These are phyloP conservation scores for Vitellaria paradoxa DNA, from an alignment of 179 eudicot genomes.

Conservation along the genomic window DNA sequence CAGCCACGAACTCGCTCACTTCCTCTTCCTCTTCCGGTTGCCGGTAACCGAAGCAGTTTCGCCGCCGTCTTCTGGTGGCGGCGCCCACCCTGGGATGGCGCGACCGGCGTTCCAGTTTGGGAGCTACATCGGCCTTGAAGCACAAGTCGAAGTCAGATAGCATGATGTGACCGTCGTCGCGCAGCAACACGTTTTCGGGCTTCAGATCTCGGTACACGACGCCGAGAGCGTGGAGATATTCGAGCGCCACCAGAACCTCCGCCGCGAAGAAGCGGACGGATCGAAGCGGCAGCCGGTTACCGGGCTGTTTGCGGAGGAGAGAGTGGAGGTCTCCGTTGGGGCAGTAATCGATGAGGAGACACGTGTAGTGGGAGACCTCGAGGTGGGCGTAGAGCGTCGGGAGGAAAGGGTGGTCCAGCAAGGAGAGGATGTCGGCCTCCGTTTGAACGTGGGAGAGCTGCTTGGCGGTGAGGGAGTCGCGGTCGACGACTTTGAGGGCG, in stretches of 20 bases:
- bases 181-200: conserved; percentile 72
- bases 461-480: conserved; percentile 53
- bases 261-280: conserved; percentile 76
- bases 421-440: conserved; percentile 63
- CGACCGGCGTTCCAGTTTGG: conserved; percentile 34
- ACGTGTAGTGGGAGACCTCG: conserved; percentile 83
- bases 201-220: conserved; percentile 81
- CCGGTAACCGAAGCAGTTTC: conserved; percentile 20
- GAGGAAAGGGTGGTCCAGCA: conserved; percentile 78
- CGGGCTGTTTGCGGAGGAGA: conserved; percentile 63
- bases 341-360: conserved; percentile 79
- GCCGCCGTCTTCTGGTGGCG: not conserved
- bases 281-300: conserved; percentile 47
- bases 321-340: conserved; percentile 82
- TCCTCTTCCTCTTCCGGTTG: conserved; percentile 13
- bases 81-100: not conserved
- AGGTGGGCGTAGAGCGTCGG: conserved; percentile 88
- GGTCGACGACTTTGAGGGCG: conserved; percentile 84
- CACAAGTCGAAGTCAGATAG: conserved; percentile 84
- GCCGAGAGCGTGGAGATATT: conserved; percentile 69
- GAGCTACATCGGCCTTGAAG: conserved; percentile 49
- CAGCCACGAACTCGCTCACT: conserved; percentile 56
- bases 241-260: conserved; percentile 71
- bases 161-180: conserved; percentile 83
- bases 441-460: conserved; percentile 67